Conservation (phyloP, 2,329 filamentous ascomycete species). For the Eurotiales sp. region DNA sequence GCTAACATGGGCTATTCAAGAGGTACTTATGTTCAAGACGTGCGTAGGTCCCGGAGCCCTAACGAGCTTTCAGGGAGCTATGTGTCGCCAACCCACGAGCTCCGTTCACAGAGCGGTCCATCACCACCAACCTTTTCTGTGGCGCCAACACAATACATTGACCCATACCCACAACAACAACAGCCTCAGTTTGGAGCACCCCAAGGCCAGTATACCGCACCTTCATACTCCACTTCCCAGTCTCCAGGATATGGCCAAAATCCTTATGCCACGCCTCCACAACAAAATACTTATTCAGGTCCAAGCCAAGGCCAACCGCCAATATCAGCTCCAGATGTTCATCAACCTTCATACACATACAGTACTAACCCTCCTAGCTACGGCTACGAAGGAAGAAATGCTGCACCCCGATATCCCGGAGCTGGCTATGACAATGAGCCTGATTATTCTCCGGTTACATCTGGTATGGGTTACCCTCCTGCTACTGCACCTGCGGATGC, state of each 20-base stretch:
- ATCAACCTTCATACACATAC: conserved; percentile 36
- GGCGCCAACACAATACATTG: conserved; percentile 33
- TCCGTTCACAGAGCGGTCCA: conserved; percentile 32
- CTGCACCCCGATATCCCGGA: conserved; percentile 40
- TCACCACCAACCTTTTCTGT: conserved; percentile 35
- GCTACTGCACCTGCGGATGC: conserved; percentile 38
- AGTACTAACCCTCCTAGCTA: conserved; percentile 29
- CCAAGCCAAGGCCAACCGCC: conserved; percentile 33
- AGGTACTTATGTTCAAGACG: conserved; percentile 41
- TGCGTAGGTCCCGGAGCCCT: conserved; percentile 34
- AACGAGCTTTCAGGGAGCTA: conserved; percentile 37
- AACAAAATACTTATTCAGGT: conserved; percentile 19
- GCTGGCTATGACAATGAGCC: conserved; percentile 40
- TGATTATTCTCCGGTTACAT: conserved; percentile 39
- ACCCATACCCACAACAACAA: conserved; percentile 33
- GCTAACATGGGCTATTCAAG: conserved; percentile 36
- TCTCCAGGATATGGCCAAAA: conserved; percentile 22
- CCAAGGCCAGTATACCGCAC: conserved; percentile 31
- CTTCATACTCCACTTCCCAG: conserved; percentile 13
- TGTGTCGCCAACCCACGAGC: conserved; percentile 36
- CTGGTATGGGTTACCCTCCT: conserved; percentile 37
- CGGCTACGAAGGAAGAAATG: conserved; percentile 36
- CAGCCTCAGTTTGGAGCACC: conserved; percentile 29
- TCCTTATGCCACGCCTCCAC: conserved; percentile 30
- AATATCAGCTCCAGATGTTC: conserved; percentile 36